Percentiles rank a stretch among this genome's conserved stretches.
Conservation (phyloP, 2,329 filamentous ascomycete species). For the Colletotrichum cordylinicola region DNA sequence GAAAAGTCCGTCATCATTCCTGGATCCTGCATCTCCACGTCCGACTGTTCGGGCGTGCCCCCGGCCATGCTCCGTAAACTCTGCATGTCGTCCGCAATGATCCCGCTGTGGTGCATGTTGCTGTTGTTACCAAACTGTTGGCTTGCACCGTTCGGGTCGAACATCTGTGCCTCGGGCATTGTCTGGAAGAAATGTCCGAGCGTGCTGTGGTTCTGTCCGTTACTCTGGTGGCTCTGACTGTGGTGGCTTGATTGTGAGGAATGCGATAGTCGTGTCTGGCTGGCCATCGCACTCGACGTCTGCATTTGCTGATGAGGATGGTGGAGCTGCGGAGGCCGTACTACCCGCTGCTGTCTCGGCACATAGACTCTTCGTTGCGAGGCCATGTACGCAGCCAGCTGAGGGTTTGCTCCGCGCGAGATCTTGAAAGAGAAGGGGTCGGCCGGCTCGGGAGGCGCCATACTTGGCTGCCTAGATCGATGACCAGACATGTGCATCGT, state of each 20-base stretch:
- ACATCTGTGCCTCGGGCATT: conserved; percentile 20
- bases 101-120: conserved; percentile 28
- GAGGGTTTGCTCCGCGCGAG: conserved; percentile 37
- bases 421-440: conserved; percentile 43
- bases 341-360: conserved; percentile 22
- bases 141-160: conserved; percentile 9
- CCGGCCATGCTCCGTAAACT: conserved; percentile 38
- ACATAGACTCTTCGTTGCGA: conserved; percentile 38
- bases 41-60: conserved; percentile 31
- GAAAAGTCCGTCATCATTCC: conserved; percentile 32
- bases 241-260: conserved; percentile 18
- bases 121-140: conserved; percentile 6
- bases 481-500: conserved; percentile 40
- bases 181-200: conserved; percentile 22
- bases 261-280: conserved; percentile 17
- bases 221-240: neutral
- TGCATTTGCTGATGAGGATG: conserved; percentile 17
- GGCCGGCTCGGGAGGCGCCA: conserved; percentile 15
- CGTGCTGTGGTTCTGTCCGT: conserved; percentile 4
- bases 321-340: conserved; percentile 19
- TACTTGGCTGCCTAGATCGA: conserved; percentile 25
- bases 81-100: conserved; percentile 42
- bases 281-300: conserved; percentile 18
- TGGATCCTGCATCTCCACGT: conserved; percentile 41
- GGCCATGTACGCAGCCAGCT: conserved; percentile 39